Conservation (phyloP, 352 stramenopile species). For the Phytophthora podocarpi region DNA sequence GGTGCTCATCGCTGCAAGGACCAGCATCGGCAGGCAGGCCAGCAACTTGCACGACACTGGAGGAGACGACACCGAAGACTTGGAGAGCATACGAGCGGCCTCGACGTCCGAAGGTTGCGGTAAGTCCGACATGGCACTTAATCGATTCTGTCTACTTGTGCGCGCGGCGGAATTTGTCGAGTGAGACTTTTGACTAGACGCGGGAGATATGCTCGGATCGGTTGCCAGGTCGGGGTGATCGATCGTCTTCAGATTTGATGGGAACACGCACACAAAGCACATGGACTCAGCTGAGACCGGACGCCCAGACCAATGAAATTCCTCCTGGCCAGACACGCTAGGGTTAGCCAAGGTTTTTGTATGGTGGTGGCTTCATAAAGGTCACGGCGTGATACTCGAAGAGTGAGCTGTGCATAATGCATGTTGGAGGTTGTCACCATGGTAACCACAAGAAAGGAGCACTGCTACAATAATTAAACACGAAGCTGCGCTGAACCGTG, state of each 20-base stretch:
- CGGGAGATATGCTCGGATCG: slow-evolving; percentile 18
- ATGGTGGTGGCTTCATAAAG: background rate
- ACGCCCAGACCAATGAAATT: no score
- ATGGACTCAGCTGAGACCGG: slow-evolving; percentile 4
- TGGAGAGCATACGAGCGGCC: slow-evolving; percentile 7
- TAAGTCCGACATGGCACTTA: slow-evolving; percentile 4
- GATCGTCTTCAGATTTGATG: slow-evolving; percentile 10
- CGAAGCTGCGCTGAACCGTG: no score
- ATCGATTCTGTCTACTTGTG: background rate
- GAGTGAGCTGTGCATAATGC: no score
- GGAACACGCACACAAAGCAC: slow-evolving; percentile 13
- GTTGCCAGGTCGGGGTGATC: slow-evolving; percentile 10
- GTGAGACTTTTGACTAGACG: slow-evolving; percentile 1
- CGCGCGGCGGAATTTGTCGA: slow-evolving; percentile 8
- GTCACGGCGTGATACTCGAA: no score
- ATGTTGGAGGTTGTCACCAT: no score
- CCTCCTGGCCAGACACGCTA: background rate
- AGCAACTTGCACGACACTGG: slow-evolving; percentile 16
- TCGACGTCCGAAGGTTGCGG: slow-evolving; percentile 8
- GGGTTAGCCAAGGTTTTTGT: background rate
- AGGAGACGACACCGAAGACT: slow-evolving; percentile 1
- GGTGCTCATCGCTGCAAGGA: slow-evolving; percentile 14
- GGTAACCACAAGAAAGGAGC: no score
- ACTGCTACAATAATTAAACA: no score
- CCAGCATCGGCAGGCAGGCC: slow-evolving; percentile 20